Evolutionary conservation across 78 protist species (phyloP).

Genomic region (Pigoraptor vietnamica): DNA sequence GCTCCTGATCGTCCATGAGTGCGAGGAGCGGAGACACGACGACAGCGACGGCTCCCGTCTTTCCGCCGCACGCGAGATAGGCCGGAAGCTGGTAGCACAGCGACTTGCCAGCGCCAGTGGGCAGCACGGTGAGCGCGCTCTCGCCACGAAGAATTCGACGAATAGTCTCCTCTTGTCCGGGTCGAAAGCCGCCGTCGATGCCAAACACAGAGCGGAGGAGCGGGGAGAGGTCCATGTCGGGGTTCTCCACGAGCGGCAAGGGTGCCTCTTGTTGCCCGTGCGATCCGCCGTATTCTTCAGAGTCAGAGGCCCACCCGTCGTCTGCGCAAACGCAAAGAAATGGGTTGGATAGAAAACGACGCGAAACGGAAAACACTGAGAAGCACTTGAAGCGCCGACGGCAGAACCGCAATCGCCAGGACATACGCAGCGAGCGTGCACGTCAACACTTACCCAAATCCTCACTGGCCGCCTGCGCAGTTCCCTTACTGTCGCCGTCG

Average conservation of each 20-base stretch:
- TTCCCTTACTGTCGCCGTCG: too few species aligned
- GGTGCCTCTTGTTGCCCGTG: not conserved
- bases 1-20: slow-evolving; percentile 61
- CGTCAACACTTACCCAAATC: too few species aligned
- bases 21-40: slow-evolving; percentile 70
- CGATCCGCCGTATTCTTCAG: too few species aligned
- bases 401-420: too few species aligned
- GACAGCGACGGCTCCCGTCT: not conserved
- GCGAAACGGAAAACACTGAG: too few species aligned
- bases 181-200: slow-evolving; percentile 19
- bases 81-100: slow-evolving; percentile 82
- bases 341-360: too few species aligned
- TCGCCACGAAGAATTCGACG: slow-evolving; percentile 24
- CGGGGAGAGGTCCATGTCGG: not conserved
- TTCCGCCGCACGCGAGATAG: not conserved
- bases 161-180: slow-evolving; percentile 62
- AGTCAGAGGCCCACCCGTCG: too few species aligned
- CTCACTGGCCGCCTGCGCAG: too few species aligned
- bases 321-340: too few species aligned
- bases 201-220: slow-evolving; percentile 10
- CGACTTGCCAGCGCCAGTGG: slow-evolving; percentile 81
- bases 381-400: too few species aligned
- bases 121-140: slow-evolving; percentile 58
- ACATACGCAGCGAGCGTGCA: too few species aligned
- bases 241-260: not conserved